Conservation (phyloP, 176 grass and related monocot genomes). For the Avena insularis region DNA sequence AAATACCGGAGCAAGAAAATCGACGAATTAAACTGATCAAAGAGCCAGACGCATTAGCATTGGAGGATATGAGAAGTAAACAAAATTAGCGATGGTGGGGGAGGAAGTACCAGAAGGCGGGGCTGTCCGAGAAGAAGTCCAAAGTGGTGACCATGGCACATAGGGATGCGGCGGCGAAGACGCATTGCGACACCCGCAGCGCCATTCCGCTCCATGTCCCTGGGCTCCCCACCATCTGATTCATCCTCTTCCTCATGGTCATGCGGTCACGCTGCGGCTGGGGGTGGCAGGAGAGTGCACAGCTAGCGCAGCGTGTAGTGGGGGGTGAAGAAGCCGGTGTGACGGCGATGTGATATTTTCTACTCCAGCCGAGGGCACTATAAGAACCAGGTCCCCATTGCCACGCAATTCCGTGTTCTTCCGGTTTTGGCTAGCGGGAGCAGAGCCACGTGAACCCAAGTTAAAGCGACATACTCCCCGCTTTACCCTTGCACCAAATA, state of each 20-base stretch:
- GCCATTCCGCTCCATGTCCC: slow-evolving; percentile 75
- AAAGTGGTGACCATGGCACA: slow-evolving; percentile 58
- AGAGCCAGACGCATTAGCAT: background rate
- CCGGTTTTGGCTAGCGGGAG: background rate
- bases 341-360: background rate
- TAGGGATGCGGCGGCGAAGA: slow-evolving; percentile 56
- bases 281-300: background rate
- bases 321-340: background rate
- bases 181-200: slow-evolving; percentile 62
- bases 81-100: background rate
- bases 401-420: background rate
- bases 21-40: background rate
- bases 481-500: background rate
- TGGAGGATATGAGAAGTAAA: background rate
- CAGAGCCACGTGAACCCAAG: background rate
- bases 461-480: background rate
- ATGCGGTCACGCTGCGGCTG: too few relatives aligned
- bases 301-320: background rate
- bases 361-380: too few relatives aligned
- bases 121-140: slow-evolving; percentile 65
- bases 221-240: slow-evolving; percentile 53
- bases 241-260: background rate
- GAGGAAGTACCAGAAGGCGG: slow-evolving; percentile 56
- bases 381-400: too few relatives aligned
- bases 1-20: background rate